Conservation (phyloP, 352 stramenopile species). For the Pythium phragmitis region DNA sequence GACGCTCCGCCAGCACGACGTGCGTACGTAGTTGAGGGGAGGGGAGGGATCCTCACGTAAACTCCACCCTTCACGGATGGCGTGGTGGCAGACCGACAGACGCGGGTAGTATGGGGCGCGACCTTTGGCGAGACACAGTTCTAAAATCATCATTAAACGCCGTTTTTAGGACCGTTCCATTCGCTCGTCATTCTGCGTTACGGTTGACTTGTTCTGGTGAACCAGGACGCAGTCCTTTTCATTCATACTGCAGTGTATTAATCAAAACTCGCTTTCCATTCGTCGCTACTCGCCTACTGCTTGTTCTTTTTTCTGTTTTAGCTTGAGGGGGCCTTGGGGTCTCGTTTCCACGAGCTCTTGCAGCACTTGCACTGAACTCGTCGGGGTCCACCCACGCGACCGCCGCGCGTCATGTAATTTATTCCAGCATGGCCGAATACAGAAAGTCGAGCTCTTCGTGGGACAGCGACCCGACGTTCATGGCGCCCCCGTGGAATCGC, state of each 20-base stretch:
- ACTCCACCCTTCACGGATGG: too few relatives aligned
- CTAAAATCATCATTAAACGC: too few relatives aligned
- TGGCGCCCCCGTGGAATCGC: constrained; percentile 33
- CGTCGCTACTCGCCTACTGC: not conserved
- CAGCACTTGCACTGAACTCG: constrained; percentile 50
- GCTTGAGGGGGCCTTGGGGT: not conserved
- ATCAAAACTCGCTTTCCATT: not conserved
- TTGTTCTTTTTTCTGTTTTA: not conserved
- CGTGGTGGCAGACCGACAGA: too few relatives aligned
- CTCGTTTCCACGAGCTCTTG: constrained; percentile 27
- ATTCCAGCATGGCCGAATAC: constrained; percentile 81
- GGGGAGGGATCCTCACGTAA: not conserved
- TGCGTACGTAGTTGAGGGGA: not conserved
- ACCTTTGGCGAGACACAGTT: constrained; percentile 13
- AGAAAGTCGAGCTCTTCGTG: constrained; percentile 87
- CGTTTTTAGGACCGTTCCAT: too few relatives aligned
- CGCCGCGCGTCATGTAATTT: not conserved
- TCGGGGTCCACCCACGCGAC: not conserved
- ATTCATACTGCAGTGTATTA: too few relatives aligned
- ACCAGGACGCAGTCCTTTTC: too few relatives aligned
- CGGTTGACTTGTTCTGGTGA: too few relatives aligned
- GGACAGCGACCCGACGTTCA: constrained; percentile 38
- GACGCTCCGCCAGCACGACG: constrained; percentile 6
- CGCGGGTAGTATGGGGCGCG: constrained; percentile 1
- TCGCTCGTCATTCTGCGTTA: too few relatives aligned